These are phyloP conservation scores for Ophiostoma sp. DNA, from an alignment of 2,329 filamentous ascomycete genomes.

Conservation along the genomic window DNA sequence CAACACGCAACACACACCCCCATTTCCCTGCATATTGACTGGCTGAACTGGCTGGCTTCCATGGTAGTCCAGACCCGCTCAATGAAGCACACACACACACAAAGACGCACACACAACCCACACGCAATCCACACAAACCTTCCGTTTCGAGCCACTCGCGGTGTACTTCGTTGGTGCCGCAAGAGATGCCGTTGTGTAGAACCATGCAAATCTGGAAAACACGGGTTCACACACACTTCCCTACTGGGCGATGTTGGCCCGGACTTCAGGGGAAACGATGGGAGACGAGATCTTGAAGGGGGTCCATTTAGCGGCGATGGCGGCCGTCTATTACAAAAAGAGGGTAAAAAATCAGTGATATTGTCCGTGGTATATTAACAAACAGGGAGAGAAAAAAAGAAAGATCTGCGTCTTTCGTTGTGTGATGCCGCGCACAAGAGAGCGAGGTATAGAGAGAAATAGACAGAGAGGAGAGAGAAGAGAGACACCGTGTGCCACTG, in stretches of 20 bases:
- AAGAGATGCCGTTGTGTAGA: neutral
- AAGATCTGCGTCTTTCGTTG: slow-evolving; percentile 16
- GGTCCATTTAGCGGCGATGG: slow-evolving; percentile 36
- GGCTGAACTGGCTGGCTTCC: neutral
- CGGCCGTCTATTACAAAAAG: slow-evolving; percentile 45
- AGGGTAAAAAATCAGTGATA: slow-evolving; percentile 44
- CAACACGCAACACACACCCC: neutral
- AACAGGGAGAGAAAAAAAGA: slow-evolving; percentile 10
- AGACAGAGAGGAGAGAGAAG: neutral
- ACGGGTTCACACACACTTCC: slow-evolving; percentile 1
- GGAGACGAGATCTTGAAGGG: neutral
- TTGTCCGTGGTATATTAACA: slow-evolving; percentile 17
- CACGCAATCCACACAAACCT: neutral
- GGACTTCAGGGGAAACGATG: neutral
- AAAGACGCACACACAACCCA: neutral
- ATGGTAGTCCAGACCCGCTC: slow-evolving; percentile 6
- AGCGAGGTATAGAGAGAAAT: neutral
- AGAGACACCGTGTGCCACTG: neutral
- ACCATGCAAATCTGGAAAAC: slow-evolving; percentile 4
- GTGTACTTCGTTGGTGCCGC: neutral
- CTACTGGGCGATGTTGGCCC: neutral
- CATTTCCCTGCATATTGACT: slow-evolving; percentile 6
- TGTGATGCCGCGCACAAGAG: neutral
- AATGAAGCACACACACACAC: neutral
- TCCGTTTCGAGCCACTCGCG: neutral